Conservation (phyloP, 2,329 filamentous ascomycete genomes). For the Incumbomyces lentus region DNA sequence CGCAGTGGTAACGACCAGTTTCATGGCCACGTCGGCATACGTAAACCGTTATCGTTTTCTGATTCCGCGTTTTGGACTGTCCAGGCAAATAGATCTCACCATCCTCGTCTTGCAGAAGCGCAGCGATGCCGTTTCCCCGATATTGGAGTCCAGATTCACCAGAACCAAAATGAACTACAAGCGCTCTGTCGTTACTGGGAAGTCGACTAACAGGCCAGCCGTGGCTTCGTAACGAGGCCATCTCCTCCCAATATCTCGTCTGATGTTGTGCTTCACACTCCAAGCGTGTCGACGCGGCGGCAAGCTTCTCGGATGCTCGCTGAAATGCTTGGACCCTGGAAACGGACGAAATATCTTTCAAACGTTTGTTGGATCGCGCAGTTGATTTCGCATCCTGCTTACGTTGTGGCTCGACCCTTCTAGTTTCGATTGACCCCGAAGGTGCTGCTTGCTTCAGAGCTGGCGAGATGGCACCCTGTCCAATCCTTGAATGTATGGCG, state of each 20-base stretch:
- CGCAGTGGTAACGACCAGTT: conserved; percentile 21
- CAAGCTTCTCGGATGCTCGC: conserved; percentile 60
- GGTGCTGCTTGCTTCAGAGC: conserved; percentile 61
- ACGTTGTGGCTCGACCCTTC: conserved; percentile 53
- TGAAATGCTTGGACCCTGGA: conserved; percentile 72
- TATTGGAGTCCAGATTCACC: conserved; percentile 56
- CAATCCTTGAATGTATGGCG: conserved; percentile 68
- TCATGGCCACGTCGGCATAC: conserved; percentile 11
- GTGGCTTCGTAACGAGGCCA: conserved; percentile 67
- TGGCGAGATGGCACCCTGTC: conserved; percentile 58
- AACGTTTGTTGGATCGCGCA: conserved; percentile 27
- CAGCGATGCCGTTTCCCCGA: conserved; percentile 65
- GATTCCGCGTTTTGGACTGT: conserved; percentile 38
- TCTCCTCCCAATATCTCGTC: conserved; percentile 78
- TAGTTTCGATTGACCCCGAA: conserved; percentile 61
- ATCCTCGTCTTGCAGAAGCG: conserved; percentile 62
- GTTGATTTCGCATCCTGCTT: conserved; percentile 41
- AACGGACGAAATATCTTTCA: conserved; percentile 48
- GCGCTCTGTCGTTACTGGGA: conserved; percentile 59
- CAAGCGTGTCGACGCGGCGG: conserved; percentile 61
- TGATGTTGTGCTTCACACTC: conserved; percentile 70
- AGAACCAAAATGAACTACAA: conserved; percentile 85
- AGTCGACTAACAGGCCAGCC: conserved; percentile 80
- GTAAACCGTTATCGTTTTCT: conserved; percentile 53
- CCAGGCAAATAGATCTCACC: conserved; percentile 56